These are phyloP conservation scores for Solanum ossicruentum DNA, from an alignment of 257 asterid genomes.

Conservation along the genomic window DNA sequence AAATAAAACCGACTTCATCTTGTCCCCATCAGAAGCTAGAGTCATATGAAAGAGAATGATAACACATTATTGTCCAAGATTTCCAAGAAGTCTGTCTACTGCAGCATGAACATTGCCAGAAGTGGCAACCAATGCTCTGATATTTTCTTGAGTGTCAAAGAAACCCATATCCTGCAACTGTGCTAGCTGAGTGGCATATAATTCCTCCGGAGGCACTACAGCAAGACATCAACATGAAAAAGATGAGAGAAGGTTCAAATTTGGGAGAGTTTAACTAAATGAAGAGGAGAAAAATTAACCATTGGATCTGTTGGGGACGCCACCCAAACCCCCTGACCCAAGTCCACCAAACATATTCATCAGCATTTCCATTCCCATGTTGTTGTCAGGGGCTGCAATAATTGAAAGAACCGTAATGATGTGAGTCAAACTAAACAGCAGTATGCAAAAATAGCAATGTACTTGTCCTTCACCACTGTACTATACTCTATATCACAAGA, in stretches of 20 bases:
- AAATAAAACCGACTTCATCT: neutral
- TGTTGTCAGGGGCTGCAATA: constrained; percentile 3
- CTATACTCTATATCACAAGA: neutral
- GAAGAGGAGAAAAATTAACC: constrained; percentile 5
- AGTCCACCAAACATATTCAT: constrained; percentile 44
- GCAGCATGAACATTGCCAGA: constrained; percentile 51
- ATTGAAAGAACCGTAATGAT: neutral
- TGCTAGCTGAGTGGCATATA: constrained; percentile 27
- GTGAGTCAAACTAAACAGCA: neutral
- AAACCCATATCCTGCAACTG: constrained; percentile 47
- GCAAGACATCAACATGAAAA: neutral
- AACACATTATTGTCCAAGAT: constrained; percentile 16
- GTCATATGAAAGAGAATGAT: neutral
- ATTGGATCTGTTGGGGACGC: constrained; percentile 17
- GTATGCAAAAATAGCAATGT: neutral
- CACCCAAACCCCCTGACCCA: constrained; percentile 26
- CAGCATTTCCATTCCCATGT: constrained; percentile 26
- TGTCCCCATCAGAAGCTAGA: constrained; percentile 2
- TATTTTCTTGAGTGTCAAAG: constrained; percentile 38
- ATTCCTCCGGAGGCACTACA: constrained; percentile 41
- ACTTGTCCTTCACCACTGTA: neutral
- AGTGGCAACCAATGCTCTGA: constrained; percentile 29
- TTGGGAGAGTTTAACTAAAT: neutral
- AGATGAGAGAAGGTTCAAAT: neutral
- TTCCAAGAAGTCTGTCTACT: constrained; percentile 36